These are phyloP conservation scores for Euphorbia lathyris DNA, from an alignment of 345 rosid species.

Conservation along the genomic window DNA sequence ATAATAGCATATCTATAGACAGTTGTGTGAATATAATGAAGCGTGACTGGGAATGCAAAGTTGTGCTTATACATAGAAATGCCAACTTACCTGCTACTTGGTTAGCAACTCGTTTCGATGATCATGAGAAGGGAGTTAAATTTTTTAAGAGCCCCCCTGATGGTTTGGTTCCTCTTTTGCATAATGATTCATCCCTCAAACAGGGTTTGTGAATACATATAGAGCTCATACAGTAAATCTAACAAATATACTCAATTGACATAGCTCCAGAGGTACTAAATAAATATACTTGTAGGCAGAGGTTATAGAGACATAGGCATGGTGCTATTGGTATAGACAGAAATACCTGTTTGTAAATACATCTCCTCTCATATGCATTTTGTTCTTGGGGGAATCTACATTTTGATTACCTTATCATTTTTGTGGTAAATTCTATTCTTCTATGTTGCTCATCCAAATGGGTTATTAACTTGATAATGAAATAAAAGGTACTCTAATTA, in stretches of 20 bases:
- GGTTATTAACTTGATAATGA: not conserved
- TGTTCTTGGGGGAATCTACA: not conserved
- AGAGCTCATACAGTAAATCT: not conserved
- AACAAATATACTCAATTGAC: not conserved
- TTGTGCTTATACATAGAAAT: constrained; percentile 22
- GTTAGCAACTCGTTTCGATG: constrained; percentile 29
- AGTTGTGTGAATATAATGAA: constrained; percentile 36
- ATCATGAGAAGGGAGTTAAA: not conserved
- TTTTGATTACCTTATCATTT: not conserved
- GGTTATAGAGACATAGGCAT: not conserved
- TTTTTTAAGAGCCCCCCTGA: not conserved
- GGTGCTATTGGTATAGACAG: not conserved
- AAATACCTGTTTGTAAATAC: not conserved
- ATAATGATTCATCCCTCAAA: not conserved
- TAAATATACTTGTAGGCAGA: not conserved
- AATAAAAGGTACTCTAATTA: too few species aligned
- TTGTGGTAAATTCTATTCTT: not conserved
- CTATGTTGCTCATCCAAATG: not conserved
- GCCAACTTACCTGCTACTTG: constrained; percentile 39
- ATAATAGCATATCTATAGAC: constrained; percentile 24
- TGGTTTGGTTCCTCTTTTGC: not conserved
- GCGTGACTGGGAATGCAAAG: constrained; percentile 44
- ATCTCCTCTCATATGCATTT: not conserved
- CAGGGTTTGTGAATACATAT: not conserved
- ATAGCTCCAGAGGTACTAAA: not conserved